These are phyloP conservation scores for Polyporus arcularius DNA, from an alignment of 768 basidiomycete genomes.

Conservation along the genomic window DNA sequence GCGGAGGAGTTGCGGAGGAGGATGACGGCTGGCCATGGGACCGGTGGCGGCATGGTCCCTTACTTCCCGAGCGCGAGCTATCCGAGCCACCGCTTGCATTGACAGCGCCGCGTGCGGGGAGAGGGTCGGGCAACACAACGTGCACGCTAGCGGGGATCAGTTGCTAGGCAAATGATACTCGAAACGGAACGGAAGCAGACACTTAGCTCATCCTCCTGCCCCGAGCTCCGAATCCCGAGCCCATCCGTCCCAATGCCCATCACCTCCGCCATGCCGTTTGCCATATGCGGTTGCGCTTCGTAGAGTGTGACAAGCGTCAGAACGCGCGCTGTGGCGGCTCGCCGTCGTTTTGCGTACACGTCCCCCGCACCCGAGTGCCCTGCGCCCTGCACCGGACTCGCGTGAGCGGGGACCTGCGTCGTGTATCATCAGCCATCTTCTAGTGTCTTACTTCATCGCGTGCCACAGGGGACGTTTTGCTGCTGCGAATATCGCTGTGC, in stretches of 20 bases:
- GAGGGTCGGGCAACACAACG: neutral
- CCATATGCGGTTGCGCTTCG: too few relatives aligned
- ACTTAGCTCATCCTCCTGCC: neutral
- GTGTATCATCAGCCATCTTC: too few relatives aligned
- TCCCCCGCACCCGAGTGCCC: too few relatives aligned
- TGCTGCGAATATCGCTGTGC: too few relatives aligned
- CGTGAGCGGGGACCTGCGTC: too few relatives aligned
- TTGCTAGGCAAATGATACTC: slow-evolving; percentile 17
- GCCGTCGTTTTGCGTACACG: too few relatives aligned
- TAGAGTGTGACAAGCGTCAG: neutral
- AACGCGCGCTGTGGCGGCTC: too few relatives aligned
- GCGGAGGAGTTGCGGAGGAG: too few relatives aligned
- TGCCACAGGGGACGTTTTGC: neutral
- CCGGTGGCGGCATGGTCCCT: neutral
- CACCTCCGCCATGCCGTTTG: neutral
- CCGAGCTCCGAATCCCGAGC: neutral
- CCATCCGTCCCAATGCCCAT: neutral
- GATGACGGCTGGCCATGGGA: too few relatives aligned
- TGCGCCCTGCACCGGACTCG: too few relatives aligned
- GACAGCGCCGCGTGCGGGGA: neutral
- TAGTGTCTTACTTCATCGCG: too few relatives aligned
- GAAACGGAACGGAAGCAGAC: slow-evolving; percentile 11
- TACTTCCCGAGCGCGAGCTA: neutral
- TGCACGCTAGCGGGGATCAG: slow-evolving; percentile 1
- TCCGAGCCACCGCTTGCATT: too few relatives aligned